A percentile compares a stretch with the other conserved stretches of the same genome.
Conservation (phyloP, 495 filamentous ascomycete genomes). For the Neurospora sublineolata region DNA sequence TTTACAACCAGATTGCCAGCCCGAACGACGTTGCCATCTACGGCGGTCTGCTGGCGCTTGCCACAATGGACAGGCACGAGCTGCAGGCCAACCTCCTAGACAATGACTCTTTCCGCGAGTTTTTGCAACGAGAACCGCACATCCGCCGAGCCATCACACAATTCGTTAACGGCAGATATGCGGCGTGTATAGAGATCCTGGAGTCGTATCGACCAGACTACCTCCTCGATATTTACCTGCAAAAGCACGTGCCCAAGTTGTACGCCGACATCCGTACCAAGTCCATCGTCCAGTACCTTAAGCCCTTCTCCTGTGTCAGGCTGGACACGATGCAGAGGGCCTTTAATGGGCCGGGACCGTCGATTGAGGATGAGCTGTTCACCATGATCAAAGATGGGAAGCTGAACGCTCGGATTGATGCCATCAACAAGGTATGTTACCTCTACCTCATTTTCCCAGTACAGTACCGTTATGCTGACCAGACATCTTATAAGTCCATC, state of each 20-base stretch:
- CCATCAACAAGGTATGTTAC: slow-evolving; percentile 54
- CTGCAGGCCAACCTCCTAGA: slow-evolving; percentile 69
- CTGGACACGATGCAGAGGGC: slow-evolving; percentile 56
- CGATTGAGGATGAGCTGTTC: slow-evolving; percentile 65
- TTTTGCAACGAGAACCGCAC: slow-evolving; percentile 87
- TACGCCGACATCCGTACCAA: slow-evolving; percentile 70
- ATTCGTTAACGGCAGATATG: slow-evolving; percentile 83
- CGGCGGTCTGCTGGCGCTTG: slow-evolving; percentile 80
- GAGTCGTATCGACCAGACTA: slow-evolving; percentile 76
- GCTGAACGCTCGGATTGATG: slow-evolving; percentile 74
- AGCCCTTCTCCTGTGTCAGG: slow-evolving; percentile 67
- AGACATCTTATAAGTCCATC: slow-evolving; percentile 39
- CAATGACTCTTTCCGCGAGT: slow-evolving; percentile 66
- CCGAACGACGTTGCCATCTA: slow-evolving; percentile 88
- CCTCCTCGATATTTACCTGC: slow-evolving; percentile 78
- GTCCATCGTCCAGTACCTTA: slow-evolving; percentile 81
- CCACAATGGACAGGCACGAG: slow-evolving; percentile 70
- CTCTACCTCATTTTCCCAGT: background rate
- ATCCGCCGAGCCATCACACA: slow-evolving; percentile 79
- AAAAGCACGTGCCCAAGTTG: slow-evolving; percentile 57
- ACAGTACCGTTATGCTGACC: slow-evolving; percentile 1
- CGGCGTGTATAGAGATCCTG: slow-evolving; percentile 67
- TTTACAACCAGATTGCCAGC: slow-evolving; percentile 61
- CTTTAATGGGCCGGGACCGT: slow-evolving; percentile 44
- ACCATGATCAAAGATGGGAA: slow-evolving; percentile 59